A percentile compares a stretch with the other conserved stretches of the same genome.
Conservation (phyloP, 768 basidiomycete genomes). For the Rhizopogon vesiculosus region DNA sequence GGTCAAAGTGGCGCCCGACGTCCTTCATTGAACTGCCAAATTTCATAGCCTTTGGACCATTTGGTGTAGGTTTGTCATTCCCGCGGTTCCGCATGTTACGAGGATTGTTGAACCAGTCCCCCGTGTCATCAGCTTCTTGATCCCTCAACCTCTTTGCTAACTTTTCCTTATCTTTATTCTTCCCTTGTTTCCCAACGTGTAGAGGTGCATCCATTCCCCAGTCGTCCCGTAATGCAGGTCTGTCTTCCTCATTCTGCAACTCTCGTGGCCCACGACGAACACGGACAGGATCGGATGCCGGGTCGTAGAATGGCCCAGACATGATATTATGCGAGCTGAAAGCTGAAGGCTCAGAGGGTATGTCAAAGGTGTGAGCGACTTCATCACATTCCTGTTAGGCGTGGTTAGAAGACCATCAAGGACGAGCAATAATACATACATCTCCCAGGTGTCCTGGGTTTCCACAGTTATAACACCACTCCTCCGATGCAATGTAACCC, state of each 20-base stretch:
- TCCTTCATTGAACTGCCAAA: slow-evolving; percentile 33
- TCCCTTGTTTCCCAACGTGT: slow-evolving; percentile 63
- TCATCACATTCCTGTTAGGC: slow-evolving; percentile 57
- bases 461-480: slow-evolving; percentile 85
- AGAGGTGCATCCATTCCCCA: slow-evolving; percentile 45
- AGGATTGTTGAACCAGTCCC: slow-evolving; percentile 60
- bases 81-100: slow-evolving; percentile 26
- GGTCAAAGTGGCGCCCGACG: slow-evolving; percentile 17
- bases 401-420: background rate
- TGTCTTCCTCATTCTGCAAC: slow-evolving; percentile 18
- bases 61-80: slow-evolving; percentile 5
- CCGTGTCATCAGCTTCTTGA: slow-evolving; percentile 46
- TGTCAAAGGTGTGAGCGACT: slow-evolving; percentile 32
- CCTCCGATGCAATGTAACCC: slow-evolving; percentile 67
- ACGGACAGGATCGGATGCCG: slow-evolving; percentile 25
- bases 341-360: slow-evolving; percentile 55
- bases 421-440: slow-evolving; percentile 37
- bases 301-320: slow-evolving; percentile 63
- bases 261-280: slow-evolving; percentile 37
- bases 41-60: slow-evolving; percentile 28
- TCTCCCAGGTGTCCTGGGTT: slow-evolving; percentile 72
- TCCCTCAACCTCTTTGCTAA: slow-evolving; percentile 47
- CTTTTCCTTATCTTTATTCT: slow-evolving; percentile 53
- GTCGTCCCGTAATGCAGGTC: slow-evolving; percentile 31
- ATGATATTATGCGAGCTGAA: slow-evolving; percentile 60